Percentiles rank a stretch among this genome's conserved stretches.
phyloP scores from a whole-genome alignment of 2,329 filamentous ascomycete species.

The Triangularia setosa region DNA sequence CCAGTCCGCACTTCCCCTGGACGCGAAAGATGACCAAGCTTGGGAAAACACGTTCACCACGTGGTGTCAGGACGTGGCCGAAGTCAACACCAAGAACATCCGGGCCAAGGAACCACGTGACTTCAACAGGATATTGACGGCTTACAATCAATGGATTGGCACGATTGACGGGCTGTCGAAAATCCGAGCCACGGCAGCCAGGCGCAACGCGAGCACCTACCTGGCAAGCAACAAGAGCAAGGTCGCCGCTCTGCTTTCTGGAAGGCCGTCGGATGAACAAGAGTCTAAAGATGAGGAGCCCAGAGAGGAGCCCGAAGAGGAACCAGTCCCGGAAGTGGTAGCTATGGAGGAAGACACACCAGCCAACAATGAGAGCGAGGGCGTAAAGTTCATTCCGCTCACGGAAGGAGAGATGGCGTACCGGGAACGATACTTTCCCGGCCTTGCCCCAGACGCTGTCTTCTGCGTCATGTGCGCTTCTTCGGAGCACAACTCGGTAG shows the following conservation, averaged over 20 bases:
- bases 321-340: neutral
- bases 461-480: constrained; percentile 52
- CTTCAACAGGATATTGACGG: neutral
- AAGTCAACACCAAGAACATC: constrained; percentile 12
- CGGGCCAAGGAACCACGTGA: constrained; percentile 9
- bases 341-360: neutral
- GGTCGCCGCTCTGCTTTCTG: neutral
- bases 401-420: constrained; percentile 7
- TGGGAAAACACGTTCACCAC: constrained; percentile 19
- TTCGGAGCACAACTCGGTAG: constrained; percentile 41
- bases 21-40: constrained; percentile 4
- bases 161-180: constrained; percentile 16
- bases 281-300: neutral
- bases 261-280: neutral
- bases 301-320: neutral
- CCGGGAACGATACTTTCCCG: constrained; percentile 47
- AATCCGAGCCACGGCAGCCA: constrained; percentile 9
- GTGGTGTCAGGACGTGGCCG: constrained; percentile 19
- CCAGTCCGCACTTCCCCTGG: neutral
- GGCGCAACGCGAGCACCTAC: constrained; percentile 15
- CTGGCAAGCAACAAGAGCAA: constrained; percentile 8
- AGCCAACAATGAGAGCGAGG: neutral
- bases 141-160: constrained; percentile 19
- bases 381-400: neutral
- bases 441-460: constrained; percentile 37